These are phyloP conservation scores for Diaporthe helianthi DNA, from an alignment of 2,329 filamentous ascomycete species.

Conservation along the genomic window DNA sequence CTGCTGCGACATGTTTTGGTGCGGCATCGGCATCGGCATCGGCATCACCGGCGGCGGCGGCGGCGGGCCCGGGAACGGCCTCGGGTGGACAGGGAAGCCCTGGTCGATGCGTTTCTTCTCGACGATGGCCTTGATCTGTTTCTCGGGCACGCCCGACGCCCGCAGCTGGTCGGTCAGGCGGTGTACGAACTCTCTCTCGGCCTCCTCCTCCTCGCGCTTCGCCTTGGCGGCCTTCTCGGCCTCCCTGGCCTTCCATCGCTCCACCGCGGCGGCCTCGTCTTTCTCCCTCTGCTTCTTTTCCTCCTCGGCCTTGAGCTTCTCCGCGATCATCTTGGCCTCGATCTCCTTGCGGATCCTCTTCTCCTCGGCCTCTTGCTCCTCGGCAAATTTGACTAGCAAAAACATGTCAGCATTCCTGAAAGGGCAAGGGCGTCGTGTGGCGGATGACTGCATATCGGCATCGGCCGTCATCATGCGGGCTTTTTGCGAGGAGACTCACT, in stretches of 20 bases:
- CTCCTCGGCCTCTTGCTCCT: conserved; percentile 57
- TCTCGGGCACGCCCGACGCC: conserved; percentile 65
- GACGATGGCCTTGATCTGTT: conserved; percentile 64
- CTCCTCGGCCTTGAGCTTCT: conserved; percentile 53
- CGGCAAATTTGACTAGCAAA: conserved; percentile 46
- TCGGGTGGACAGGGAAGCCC: conserved; percentile 30
- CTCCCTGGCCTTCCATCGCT: conserved; percentile 58
- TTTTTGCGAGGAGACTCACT: conserved; percentile 35
- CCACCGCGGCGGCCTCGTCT: conserved; percentile 57
- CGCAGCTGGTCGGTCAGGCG: conserved; percentile 65
- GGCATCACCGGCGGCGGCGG: neutral
- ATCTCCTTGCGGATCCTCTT: conserved; percentile 60
- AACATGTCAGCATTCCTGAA: neutral
- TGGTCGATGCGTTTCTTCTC: conserved; percentile 59
- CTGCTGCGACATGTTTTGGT: neutral
- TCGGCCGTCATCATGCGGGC: neutral
- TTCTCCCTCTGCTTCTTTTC: conserved; percentile 54
- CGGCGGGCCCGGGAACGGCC: neutral
- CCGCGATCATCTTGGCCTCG: conserved; percentile 55
- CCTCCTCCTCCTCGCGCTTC: conserved; percentile 54
- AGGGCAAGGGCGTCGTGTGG: neutral
- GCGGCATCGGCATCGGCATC: neutral
- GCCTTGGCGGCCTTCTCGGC: conserved; percentile 55
- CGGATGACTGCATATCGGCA: conserved; percentile 13
- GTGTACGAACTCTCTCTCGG: conserved; percentile 61